Base-by-base conservation (phyloP, 1,284 basidiomycete species). In the Sanghuangporus baumii region DNA sequence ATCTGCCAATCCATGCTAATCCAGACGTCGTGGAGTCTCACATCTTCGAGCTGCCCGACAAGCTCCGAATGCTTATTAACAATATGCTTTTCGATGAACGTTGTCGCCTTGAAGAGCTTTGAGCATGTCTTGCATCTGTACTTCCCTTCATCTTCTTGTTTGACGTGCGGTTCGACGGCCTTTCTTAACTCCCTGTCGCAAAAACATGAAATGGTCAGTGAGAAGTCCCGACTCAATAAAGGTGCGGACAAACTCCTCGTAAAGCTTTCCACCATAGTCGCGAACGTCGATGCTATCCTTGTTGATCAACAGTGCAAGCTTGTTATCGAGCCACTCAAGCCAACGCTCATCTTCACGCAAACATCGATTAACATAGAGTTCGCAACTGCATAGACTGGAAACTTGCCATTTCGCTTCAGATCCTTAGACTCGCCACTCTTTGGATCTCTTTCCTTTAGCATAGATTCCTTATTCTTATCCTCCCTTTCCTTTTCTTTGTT, bases 1-100 rank as follows among this genome's bases (percentile, higher is more conserved):
- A 51, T 16, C 16, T 34, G 31, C n/a, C 14, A 58, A 56, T 55
- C 52, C 55, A n/a, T 34, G 31, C n/a, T 6, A 58, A 56, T 55
- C 52, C 55, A n/a, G 48, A 46, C 48, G 63, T 46, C 65, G 60
- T 18, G 59, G 63, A 51, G 63, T 48, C 74, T 71, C 74, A 92
- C 89, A 68, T 92, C 89, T 43, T 91, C 89, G n/a, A 93, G 81
- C 59, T 79, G 74, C 68, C 85, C 89, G 62, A 93, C 84, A 9
- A 91, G 77, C 67, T 95, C 94, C 16, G 87, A 77, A 72, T 96
- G 94, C 74, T 95, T 95, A 73, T 93, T 92, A 7, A 88, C 84
- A 66, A 96, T 88, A 72, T 96, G 94, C 78, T 98, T 98, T 77
- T 96, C 93, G 58, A 98, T 91, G 75, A 96, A 98, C 48, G 94